Evolutionary conservation across 768 basidiomycete genomes (phyloP).

Genomic region (Cystofilobasidium bisporidii): DNA sequence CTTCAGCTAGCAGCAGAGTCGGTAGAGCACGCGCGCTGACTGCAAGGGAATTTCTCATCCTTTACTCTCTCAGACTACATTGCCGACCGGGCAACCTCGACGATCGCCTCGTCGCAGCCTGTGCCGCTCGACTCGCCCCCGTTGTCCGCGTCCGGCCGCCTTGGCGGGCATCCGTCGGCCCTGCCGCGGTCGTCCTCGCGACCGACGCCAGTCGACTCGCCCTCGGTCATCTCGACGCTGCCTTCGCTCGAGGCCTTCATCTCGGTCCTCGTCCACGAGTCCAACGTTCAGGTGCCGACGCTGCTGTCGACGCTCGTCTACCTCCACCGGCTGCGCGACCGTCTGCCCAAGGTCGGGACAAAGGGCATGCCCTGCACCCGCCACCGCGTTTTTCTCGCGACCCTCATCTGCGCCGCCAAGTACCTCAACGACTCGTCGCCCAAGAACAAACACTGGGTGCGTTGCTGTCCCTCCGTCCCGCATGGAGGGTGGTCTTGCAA

Average conservation of each 20-base stretch:
- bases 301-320: conserved; percentile 65
- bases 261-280: conserved; percentile 60
- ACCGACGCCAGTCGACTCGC: conserved; percentile 26
- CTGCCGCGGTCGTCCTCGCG: conserved; percentile 30
- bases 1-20: no score
- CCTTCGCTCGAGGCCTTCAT: conserved; percentile 79
- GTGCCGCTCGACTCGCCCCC: background rate
- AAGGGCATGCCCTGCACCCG: conserved; percentile 52
- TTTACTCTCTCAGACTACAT: conserved; percentile 48
- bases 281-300: conserved; percentile 62
- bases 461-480: background rate
- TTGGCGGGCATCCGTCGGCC: conserved; percentile 48
- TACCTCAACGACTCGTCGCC: conserved; percentile 81
- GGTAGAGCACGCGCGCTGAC: background rate
- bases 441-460: conserved; percentile 82
- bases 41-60: background rate
- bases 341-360: conserved; percentile 68
- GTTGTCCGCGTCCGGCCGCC: conserved; percentile 41
- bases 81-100: conserved; percentile 62
- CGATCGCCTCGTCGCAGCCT: conserved; percentile 58
- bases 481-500: no score
- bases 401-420: conserved; percentile 81
- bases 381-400: conserved; percentile 81
- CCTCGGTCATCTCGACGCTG: conserved; percentile 45
- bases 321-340: conserved; percentile 64